Percentiles rank a stretch among this genome's conserved stretches.
Conservation (phyloP, 371 early-diverging fungal genomes). For the Mucor saturninus region DNA sequence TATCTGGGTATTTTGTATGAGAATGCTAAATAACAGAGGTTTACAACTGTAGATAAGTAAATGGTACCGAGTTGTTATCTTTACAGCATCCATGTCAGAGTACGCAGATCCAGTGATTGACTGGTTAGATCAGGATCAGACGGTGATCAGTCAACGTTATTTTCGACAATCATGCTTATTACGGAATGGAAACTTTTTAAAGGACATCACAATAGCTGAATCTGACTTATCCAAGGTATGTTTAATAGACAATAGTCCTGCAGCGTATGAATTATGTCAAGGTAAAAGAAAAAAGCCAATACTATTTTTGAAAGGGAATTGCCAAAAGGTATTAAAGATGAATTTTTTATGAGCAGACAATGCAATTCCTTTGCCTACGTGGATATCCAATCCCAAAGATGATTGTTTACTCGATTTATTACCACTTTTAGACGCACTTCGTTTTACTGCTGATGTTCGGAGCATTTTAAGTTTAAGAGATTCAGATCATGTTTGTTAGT, state of each 20-base stretch:
- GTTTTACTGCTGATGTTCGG: conserved; percentile 84
- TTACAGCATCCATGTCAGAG: conserved; percentile 96
- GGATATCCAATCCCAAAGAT: conserved; percentile 80
- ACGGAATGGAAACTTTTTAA: conserved; percentile 78
- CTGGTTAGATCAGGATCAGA: conserved; percentile 82
- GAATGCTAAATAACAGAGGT: too few relatives aligned
- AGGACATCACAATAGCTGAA: conserved; percentile 83
- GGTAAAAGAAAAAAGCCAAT: conserved; percentile 46
- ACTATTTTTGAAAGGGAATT: too few relatives aligned
- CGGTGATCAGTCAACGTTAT: conserved; percentile 73
- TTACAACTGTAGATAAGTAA: conserved; percentile 70
- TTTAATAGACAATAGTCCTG: conserved; percentile 89
- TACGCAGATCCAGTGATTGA: conserved; percentile 98
- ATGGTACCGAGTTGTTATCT: conserved; percentile 97
- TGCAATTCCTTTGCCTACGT: conserved; percentile 82
- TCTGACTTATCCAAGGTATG: conserved; percentile 86
- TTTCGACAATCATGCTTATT: conserved; percentile 87
- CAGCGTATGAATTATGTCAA: conserved; percentile 82
- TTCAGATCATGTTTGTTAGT: too few relatives aligned
- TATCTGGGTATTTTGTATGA: background rate
- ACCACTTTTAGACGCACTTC: conserved; percentile 83
- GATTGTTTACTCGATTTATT: conserved; percentile 83
- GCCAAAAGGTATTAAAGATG: background rate
- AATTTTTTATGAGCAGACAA: conserved; percentile 60
- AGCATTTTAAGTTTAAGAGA: conserved; percentile 47